A percentile compares a stretch with the other conserved stretches of the same genome.
These are phyloP conservation scores for Corynascus novoguineensis DNA, from an alignment of 495 filamentous ascomycete genomes.

Conservation along the genomic window DNA sequence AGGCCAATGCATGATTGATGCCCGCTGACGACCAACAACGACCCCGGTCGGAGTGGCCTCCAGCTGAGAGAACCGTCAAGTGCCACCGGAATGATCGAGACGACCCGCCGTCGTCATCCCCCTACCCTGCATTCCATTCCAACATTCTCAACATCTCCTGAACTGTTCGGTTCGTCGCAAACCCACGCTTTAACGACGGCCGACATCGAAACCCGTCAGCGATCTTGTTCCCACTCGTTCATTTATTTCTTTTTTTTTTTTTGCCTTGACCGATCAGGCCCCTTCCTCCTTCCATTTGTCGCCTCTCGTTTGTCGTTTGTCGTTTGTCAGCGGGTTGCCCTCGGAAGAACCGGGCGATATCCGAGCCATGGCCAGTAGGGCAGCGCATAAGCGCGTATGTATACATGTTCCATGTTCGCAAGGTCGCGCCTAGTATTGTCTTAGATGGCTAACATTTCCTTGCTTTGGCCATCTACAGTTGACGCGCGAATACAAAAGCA, in stretches of 20 bases:
- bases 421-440: not conserved
- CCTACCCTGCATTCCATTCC: not conserved
- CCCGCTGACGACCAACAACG: not conserved
- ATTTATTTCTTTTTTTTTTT: constrained; percentile 3
- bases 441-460: not conserved
- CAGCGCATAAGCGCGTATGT: constrained; percentile 77
- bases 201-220: not conserved
- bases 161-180: not conserved
- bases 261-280: not conserved
- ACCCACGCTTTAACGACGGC: not conserved
- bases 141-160: not conserved
- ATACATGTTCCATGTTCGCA: not conserved
- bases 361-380: constrained; percentile 70
- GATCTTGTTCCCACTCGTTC: constrained; percentile 1
- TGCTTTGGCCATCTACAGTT: constrained; percentile 49
- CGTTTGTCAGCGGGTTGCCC: not conserved
- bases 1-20: too few species aligned
- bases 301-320: too few species aligned
- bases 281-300: not conserved
- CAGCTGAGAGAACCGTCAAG: not conserved
- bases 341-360: constrained; percentile 31
- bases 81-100: not conserved
- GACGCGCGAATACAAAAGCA: constrained; percentile 88
- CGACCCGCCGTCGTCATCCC: constrained; percentile 3
- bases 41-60: not conserved